phyloP scores from a whole-genome alignment of 2,329 filamentous ascomycete species.

The Phialemoniopsis sp. region DNA sequence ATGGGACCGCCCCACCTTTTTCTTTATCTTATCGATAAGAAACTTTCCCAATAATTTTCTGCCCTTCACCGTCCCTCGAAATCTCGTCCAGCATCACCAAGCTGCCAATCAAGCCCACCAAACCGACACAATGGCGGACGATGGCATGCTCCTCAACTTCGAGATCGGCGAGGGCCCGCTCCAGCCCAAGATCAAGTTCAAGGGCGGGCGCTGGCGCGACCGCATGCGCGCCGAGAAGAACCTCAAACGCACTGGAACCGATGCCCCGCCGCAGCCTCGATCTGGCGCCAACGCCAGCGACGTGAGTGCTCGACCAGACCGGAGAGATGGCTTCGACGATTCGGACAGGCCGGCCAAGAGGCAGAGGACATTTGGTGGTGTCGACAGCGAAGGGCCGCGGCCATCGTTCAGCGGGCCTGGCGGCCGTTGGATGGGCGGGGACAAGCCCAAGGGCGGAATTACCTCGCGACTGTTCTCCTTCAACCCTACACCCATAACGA shows the following conservation, averaged over 20 bases:
- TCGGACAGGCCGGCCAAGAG: slow-evolving; percentile 19
- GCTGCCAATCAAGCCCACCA: not conserved
- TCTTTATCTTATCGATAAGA: too few species aligned
- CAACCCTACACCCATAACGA: slow-evolving; percentile 72
- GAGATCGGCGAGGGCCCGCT: slow-evolving; percentile 66
- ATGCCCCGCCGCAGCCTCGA: slow-evolving; percentile 18
- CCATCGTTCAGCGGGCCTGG: too few species aligned
- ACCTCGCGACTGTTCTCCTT: slow-evolving; percentile 90
- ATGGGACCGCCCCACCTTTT: too few species aligned
- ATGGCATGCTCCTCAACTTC: slow-evolving; percentile 94
- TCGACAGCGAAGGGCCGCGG: slow-evolving; percentile 14
- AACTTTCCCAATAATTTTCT: too few species aligned
- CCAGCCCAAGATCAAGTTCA: slow-evolving; percentile 63
- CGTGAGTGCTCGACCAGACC: slow-evolving; percentile 6
- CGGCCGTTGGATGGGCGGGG: too few species aligned
- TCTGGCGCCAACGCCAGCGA: slow-evolving; percentile 19
- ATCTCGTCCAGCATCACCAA: too few species aligned
- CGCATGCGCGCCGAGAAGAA: slow-evolving; percentile 74
- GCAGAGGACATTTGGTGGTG: slow-evolving; percentile 16
- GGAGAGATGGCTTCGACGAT: slow-evolving; percentile 4
- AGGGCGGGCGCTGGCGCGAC: slow-evolving; percentile 91
- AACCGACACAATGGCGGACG: slow-evolving; percentile 69
- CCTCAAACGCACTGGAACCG: slow-evolving; percentile 24
- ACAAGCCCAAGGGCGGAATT: slow-evolving; percentile 32
- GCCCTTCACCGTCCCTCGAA: not conserved